phyloP scores from a whole-genome alignment of 2,329 filamentous ascomycete species.

The Metarhizium rileyi region DNA sequence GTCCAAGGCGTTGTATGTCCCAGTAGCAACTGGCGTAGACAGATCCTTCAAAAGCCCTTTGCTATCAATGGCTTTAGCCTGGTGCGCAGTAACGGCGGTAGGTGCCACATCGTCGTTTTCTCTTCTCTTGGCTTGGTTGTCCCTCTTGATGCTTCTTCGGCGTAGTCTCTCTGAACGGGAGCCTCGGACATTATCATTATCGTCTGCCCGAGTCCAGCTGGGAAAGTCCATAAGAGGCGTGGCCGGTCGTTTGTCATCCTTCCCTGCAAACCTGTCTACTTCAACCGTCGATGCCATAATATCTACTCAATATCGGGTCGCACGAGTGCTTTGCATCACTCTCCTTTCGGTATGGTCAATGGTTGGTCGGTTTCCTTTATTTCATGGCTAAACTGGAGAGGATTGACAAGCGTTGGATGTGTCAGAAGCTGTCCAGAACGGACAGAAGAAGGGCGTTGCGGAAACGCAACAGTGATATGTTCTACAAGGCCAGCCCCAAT shows the following conservation, averaged over 20 bases:
- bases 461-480: background rate
- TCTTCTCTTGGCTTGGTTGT: background rate
- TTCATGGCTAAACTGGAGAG: background rate
- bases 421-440: background rate
- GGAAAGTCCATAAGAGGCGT: conserved; percentile 1
- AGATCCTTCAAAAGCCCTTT: background rate
- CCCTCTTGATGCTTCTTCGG: conserved; percentile 1
- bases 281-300: conserved; percentile 1
- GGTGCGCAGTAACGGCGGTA: background rate
- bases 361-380: background rate
- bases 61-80: background rate
- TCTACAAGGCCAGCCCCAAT: background rate
- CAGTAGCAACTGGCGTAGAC: background rate
- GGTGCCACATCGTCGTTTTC: background rate
- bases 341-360: background rate
- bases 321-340: background rate
- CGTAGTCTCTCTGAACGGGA: background rate
- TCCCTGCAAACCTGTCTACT: background rate
- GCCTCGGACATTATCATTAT: background rate
- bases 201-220: conserved; percentile 1
- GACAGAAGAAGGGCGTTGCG: background rate
- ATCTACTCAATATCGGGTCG: background rate
- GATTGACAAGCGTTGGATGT: background rate
- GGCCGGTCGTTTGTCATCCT: background rate
- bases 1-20: background rate